A percentile compares a stretch with the other conserved stretches of the same genome.
Evolutionary conservation across 2,329 filamentous ascomycete genomes (phyloP).

Genomic region (Colletotrichum sansevieriae): DNA sequence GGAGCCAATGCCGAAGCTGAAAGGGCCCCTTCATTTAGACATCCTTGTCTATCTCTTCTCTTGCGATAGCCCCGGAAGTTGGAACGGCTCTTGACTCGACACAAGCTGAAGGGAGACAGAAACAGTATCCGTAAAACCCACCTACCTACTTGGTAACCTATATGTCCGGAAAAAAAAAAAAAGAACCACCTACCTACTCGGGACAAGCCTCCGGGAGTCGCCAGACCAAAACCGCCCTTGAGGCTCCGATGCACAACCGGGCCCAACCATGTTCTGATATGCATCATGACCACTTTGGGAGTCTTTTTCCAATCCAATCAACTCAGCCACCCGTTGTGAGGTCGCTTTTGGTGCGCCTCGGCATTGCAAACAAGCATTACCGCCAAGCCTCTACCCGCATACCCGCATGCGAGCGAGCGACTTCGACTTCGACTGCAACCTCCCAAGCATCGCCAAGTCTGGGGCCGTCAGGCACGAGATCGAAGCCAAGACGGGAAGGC

Average conservation of each 20-base stretch:
- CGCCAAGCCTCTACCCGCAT: conserved; percentile 39
- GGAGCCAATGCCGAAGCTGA: conserved; percentile 13
- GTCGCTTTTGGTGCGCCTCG: conserved; percentile 20
- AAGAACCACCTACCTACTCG: conserved; percentile 39
- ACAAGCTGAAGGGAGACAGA: not conserved
- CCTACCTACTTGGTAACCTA: conserved; percentile 35
- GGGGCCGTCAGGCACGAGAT: conserved; percentile 34
- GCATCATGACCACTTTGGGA: not conserved
- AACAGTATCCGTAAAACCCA: conserved; percentile 19
- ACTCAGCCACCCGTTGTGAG: not conserved
- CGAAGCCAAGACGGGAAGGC: conserved; percentile 38
- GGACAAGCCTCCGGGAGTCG: conserved; percentile 37
- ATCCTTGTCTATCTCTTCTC: conserved; percentile 8
- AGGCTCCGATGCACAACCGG: conserved; percentile 25
- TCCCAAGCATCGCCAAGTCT: conserved; percentile 27
- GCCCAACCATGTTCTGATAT: conserved; percentile 17
- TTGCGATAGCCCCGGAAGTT: conserved; percentile 23
- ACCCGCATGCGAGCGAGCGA: conserved; percentile 23
- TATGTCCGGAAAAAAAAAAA: too few relatives aligned
- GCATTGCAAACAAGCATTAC: conserved; percentile 41
- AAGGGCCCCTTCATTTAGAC: not conserved
- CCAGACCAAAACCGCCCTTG: conserved; percentile 16
- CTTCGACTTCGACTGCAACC: conserved; percentile 12
- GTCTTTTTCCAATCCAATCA: not conserved
- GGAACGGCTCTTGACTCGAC: conserved; percentile 6